phyloP scores from a whole-genome alignment of 163 green algal genomes.

The Chlamydomonas reinhardtii region DNA sequence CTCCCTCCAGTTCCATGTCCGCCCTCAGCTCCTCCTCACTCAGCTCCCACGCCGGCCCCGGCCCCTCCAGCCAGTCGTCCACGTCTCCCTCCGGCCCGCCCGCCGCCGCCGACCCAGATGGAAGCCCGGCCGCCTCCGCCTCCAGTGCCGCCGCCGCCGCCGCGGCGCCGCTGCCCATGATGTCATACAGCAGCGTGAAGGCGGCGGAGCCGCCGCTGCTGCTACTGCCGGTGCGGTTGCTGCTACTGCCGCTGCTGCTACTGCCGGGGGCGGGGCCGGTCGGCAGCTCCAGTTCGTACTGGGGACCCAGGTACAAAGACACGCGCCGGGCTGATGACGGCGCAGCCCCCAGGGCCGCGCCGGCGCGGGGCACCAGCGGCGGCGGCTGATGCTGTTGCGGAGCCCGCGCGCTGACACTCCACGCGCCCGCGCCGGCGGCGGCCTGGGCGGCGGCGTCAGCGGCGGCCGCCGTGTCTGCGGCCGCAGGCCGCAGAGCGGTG shows the following conservation, averaged over 20 bases:
- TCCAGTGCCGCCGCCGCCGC: not conserved
- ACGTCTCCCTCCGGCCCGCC: not conserved
- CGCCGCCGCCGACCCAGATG: no score
- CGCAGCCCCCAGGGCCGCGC: no score
- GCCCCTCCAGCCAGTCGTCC: not conserved
- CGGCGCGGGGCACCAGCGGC: no score
- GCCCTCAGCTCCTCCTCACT: slow-evolving; percentile 27
- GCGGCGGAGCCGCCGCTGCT: not conserved
- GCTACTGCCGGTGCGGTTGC: not conserved
- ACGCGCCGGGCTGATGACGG: not conserved
- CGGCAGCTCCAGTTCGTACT: slow-evolving; percentile 32
- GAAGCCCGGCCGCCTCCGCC: not conserved
- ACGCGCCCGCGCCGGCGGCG: not conserved
- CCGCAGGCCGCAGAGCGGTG: no score
- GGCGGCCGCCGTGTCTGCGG: no score
- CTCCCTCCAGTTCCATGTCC: not conserved
- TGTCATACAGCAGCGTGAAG: no score
- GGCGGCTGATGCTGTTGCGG: no score
- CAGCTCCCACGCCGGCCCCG: not conserved
- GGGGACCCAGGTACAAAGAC: slow-evolving; percentile 14
- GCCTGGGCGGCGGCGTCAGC: no score
- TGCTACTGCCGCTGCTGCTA: no score
- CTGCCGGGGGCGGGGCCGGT: no score
- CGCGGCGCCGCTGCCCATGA: no score
- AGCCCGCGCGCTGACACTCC: not conserved